Base-by-base conservation (phyloP, 2,329 filamentous ascomycete species). In the Aspergillus ruber region DNA sequence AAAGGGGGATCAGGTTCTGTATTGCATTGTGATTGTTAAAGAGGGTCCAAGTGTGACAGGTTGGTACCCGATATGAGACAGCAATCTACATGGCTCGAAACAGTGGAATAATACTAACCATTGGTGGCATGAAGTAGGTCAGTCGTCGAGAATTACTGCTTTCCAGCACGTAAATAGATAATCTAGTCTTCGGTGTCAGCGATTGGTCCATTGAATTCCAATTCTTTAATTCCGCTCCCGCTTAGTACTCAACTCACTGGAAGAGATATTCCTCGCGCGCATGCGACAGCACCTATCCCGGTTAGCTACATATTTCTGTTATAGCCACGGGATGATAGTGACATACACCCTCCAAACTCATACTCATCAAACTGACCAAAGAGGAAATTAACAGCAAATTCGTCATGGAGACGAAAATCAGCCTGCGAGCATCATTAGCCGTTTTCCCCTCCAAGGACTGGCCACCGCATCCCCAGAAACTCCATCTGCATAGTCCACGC, bases 191-290 rank as follows among this genome's bases (percentile, higher is more conserved):
- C 13, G n/a, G 25, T 40, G 27, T 23, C 21, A 39, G 35, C 23
- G 29, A 46, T 42, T 47, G 43, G 40, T 13, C 17, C n/a, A 29
- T 46, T 36, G 4, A 29, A 29, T 12, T 29, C 10, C 25, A 29
- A 29, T 29, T 29, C 25, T 29, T 29, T 29, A 29, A 4, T 12
- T 29, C 25, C 25, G 25, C 25, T 29, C 12, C 10, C 25, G 25
- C 25, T 21, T 42, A 46, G 44, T 42, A 62, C 62, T 62, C 58
- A 81, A 62, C 62, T 62, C 58, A 81, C 77, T 80, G 75, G 58
- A 79, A 82, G 21, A 81, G 70, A 60, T 82, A 82, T 61, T 83
- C 80, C 57, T 82, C 79, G 57, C 78, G 73, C 35, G 80, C 78
- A 69, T 82, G 78, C 48, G 78, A 74, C 65, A 83, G 75, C 46